Evolutionary conservation across 2,329 filamentous ascomycete genomes (phyloP).

Genomic region (Colletotrichum tanaceti): DNA sequence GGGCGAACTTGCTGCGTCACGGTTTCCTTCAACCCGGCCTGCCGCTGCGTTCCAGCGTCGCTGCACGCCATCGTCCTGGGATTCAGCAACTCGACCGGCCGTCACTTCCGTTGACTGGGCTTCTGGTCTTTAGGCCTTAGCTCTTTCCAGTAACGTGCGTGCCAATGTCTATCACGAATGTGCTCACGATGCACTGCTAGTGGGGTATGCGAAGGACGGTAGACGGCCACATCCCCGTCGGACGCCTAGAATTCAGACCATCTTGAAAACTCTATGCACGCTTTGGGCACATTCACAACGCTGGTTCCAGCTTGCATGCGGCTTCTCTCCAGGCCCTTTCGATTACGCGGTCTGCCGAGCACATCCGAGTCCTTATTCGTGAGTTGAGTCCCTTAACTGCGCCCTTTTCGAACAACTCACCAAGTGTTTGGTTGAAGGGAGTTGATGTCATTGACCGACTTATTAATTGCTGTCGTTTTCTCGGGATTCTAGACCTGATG

Average conservation of each 20-base stretch:
- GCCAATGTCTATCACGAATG: not conserved
- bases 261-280: slow-evolving; percentile 29
- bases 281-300: slow-evolving; percentile 20
- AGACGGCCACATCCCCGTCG: slow-evolving; percentile 12
- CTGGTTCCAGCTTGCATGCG: slow-evolving; percentile 3
- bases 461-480: not conserved
- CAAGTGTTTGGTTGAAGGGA: not conserved
- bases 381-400: not conserved
- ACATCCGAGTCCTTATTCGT: too few relatives aligned
- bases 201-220: not conserved
- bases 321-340: slow-evolving; percentile 1
- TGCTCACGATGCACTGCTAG: slow-evolving; percentile 1
- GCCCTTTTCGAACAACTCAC: not conserved
- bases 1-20: slow-evolving; percentile 5
- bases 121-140: not conserved
- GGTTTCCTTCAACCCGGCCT: not conserved
- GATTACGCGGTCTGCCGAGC: not conserved
- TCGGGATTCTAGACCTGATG: not conserved
- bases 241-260: slow-evolving; percentile 6
- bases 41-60: slow-evolving; percentile 16
- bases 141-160: not conserved
- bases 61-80: slow-evolving; percentile 1
- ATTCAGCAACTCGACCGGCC: not conserved
- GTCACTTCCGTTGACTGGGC: not conserved
- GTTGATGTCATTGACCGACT: not conserved